Percentiles rank a stretch among this genome's conserved stretches.
Conservation (phyloP, 2,329 filamentous ascomycete genomes). For the Fusarium liriodendri region DNA sequence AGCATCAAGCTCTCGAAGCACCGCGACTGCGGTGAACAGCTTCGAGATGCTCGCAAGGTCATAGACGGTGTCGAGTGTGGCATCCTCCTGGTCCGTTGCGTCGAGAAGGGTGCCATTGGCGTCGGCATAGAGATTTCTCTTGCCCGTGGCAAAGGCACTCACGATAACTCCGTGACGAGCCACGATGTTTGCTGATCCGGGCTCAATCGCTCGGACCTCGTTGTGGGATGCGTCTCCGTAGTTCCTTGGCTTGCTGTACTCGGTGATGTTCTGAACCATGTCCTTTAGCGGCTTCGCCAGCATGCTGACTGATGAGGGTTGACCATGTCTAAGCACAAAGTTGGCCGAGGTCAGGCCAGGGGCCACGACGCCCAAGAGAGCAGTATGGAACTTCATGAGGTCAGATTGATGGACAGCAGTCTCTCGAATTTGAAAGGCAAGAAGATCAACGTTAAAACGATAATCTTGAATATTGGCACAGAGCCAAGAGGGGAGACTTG, state of each 20-base stretch:
- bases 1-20: conserved; percentile 46
- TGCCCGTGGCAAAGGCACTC: conserved; percentile 42
- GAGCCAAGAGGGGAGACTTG: not conserved
- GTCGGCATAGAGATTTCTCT: conserved; percentile 18
- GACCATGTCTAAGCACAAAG: not conserved
- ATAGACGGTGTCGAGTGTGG: conserved; percentile 50
- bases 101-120: conserved; percentile 46
- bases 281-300: not conserved
- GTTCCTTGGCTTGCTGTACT: conserved; percentile 10
- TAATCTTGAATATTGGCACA: not conserved
- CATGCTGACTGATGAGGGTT: not conserved
- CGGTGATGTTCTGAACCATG: not conserved
- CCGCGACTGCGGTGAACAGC: conserved; percentile 50
- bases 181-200: conserved; percentile 26
- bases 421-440: not conserved
- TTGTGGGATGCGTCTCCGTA: conserved; percentile 7
- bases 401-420: not conserved
- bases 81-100: conserved; percentile 37
- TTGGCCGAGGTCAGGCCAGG: not conserved
- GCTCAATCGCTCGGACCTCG: conserved; percentile 38
- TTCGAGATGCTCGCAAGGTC: conserved; percentile 54
- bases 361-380: not conserved
- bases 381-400: not conserved
- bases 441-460: not conserved
- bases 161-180: conserved; percentile 27